Percentiles rank a stretch among this genome's conserved stretches.
Evolutionary conservation across 208 protist genomes (phyloP).

Genomic region (Trichomonas tenax): DNA sequence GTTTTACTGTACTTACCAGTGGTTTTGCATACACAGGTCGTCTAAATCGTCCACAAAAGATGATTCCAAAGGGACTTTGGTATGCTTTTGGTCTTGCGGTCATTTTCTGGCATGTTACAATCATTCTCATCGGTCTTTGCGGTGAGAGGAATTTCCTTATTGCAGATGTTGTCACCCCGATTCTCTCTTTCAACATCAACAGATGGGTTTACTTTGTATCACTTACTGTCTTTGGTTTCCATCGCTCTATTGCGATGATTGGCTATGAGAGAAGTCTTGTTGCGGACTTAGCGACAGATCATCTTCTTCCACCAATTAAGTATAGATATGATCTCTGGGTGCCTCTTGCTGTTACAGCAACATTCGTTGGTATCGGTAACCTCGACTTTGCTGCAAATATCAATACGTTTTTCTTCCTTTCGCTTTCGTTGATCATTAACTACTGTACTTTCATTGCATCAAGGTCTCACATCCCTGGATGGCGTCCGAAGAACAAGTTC

Average conservation of each 20-base stretch:
- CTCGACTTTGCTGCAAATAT: neutral
- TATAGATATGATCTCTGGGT: neutral
- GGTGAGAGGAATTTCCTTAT: neutral
- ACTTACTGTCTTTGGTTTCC: neutral
- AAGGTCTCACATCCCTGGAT: slow-evolving; percentile 27
- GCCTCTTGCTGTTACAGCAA: neutral
- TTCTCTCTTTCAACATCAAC: neutral
- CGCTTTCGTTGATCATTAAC: slow-evolving; percentile 45
- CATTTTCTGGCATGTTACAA: neutral
- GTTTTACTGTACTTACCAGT: neutral
- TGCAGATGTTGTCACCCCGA: neutral
- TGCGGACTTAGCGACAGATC: neutral
- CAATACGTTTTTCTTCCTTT: slow-evolving; percentile 43
- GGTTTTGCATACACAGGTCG: neutral
- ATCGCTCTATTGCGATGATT: neutral
- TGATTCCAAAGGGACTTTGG: neutral
- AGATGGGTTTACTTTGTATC: neutral
- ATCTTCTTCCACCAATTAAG: neutral
- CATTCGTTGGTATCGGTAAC: neutral
- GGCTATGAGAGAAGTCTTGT: neutral
- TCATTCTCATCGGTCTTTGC: neutral
- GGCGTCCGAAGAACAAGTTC: slow-evolving; percentile 37
- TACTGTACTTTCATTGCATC: slow-evolving; percentile 40
- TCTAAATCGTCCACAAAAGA: neutral
- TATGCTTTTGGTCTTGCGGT: neutral